Evolutionary conservation across 176 grass and related monocot species (phyloP).

Genomic region (Elymus sibiricus): DNA sequence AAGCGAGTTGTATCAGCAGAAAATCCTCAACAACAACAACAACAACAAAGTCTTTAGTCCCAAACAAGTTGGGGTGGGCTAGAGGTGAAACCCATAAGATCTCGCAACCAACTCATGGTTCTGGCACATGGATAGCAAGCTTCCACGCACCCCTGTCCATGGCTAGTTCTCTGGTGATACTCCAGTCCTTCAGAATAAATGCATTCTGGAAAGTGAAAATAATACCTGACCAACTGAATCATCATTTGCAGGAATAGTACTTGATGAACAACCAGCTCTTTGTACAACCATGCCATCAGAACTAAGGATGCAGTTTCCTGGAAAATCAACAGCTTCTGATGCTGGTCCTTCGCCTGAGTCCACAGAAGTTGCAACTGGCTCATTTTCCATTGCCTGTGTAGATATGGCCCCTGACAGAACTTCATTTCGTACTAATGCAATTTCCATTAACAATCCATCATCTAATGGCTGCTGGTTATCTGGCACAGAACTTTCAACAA

Average conservation of each 20-base stretch:
- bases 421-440: constrained; percentile 1
- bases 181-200: background rate
- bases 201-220: background rate
- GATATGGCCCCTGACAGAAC: constrained; percentile 8
- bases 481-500: background rate
- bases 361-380: background rate
- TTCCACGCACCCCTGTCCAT: too few relatives aligned
- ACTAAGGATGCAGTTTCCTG: constrained; percentile 20
- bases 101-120: too few relatives aligned
- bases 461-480: background rate
- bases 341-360: background rate
- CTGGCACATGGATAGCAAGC: too few relatives aligned
- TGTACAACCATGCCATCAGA: constrained; percentile 21
- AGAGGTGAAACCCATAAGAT: too few relatives aligned
- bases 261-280: constrained; percentile 18
- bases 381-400: constrained; percentile 14
- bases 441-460: constrained; percentile 8
- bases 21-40: too few relatives aligned
- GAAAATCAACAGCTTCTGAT: constrained; percentile 24
- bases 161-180: too few relatives aligned
- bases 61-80: too few relatives aligned
- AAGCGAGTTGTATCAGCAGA: background rate
- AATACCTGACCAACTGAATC: constrained; percentile 40
- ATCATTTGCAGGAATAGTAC: constrained; percentile 23
- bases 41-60: too few relatives aligned